phyloP scores from a whole-genome alignment of 2,329 filamentous ascomycete species.

The Botrytis paeoniae region DNA sequence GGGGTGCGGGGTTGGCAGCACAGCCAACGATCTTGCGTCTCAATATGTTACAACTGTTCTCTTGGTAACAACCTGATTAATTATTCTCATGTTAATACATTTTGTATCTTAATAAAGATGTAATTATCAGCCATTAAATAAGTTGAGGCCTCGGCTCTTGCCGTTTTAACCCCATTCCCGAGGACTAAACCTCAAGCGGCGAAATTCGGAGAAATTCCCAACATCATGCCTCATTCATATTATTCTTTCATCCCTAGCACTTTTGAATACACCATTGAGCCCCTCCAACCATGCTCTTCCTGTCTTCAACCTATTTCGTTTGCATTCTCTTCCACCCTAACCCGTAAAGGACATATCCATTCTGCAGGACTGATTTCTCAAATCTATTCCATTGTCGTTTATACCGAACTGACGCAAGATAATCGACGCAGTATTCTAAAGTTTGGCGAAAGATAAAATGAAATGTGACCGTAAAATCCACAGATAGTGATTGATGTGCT shows the following conservation, averaged over 20 bases:
- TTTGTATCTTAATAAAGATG: neutral
- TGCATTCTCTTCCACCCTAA: neutral
- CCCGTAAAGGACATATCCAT: no score
- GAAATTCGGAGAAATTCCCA: neutral
- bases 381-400: neutral
- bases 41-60: neutral
- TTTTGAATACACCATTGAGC: neutral
- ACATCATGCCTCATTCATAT: neutral
- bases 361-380: no score
- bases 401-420: neutral
- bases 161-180: neutral
- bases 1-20: neutral
- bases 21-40: neutral
- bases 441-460: neutral
- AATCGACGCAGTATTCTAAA: neutral
- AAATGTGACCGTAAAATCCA: no score
- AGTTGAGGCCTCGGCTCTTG: neutral
- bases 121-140: neutral
- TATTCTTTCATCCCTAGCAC: fast-evolving
- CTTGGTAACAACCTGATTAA: neutral
- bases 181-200: neutral
- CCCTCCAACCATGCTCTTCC: neutral
- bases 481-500: neutral
- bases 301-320: neutral
- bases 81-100: neutral